Percentiles rank a stretch among this genome's conserved stretches.
Evolutionary conservation across 1,284 basidiomycete species (phyloP).

Genomic region (Kwoniella shivajii): DNA sequence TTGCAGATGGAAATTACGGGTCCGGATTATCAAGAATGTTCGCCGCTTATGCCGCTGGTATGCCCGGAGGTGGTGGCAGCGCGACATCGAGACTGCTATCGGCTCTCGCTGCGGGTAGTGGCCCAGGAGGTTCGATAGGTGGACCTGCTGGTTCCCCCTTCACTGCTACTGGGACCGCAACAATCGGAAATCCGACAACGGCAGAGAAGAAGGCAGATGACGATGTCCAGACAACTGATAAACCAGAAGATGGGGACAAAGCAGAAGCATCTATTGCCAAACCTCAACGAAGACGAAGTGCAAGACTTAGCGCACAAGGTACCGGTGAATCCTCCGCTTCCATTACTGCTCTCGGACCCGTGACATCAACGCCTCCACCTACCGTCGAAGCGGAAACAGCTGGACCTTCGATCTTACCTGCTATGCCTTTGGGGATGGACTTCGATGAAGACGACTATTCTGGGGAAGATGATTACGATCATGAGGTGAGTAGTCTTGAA

Average conservation of each 20-base stretch:
- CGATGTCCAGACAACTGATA: constrained; percentile 6
- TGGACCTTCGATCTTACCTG: constrained; percentile 30
- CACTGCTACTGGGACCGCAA: constrained; percentile 52
- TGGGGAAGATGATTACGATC: constrained; percentile 68
- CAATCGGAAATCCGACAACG: constrained; percentile 48
- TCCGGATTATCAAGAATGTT: constrained; percentile 84
- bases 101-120: constrained; percentile 45
- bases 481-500: constrained; percentile 32
- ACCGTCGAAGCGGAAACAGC: constrained; percentile 15
- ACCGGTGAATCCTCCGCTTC: constrained; percentile 33
- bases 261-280: constrained; percentile 15
- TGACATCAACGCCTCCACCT: constrained; percentile 24
- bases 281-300: constrained; percentile 68
- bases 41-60: constrained; percentile 73
- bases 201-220: constrained; percentile 9
- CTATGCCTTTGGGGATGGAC: constrained; percentile 48
- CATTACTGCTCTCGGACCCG: constrained; percentile 35
- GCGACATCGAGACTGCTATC: constrained; percentile 61
- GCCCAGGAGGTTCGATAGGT: constrained; percentile 16
- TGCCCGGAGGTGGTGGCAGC: constrained; percentile 23
- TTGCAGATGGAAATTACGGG: constrained; percentile 65
- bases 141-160: constrained; percentile 10
- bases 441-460: constrained; percentile 66
- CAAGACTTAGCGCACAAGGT: constrained; percentile 72
- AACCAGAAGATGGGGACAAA: neutral